These are phyloP conservation scores for Clathrus columnatus DNA, from an alignment of 768 basidiomycete species.

Conservation along the genomic window DNA sequence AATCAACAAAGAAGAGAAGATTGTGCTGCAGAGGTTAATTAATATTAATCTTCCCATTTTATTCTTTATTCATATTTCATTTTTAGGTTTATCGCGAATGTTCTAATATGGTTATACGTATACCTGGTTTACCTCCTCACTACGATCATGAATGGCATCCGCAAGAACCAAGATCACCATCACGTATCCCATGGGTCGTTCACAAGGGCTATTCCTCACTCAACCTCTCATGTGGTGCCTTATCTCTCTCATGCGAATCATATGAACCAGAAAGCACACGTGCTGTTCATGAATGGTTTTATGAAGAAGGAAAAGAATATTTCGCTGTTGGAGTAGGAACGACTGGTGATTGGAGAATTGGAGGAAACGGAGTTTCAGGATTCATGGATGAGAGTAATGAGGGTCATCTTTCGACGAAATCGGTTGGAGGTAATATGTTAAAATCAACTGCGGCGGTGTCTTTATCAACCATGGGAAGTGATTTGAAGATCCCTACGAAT, in stretches of 20 bases:
- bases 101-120: not conserved
- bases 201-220: constrained; percentile 7
- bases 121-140: constrained; percentile 7
- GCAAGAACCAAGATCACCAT: constrained; percentile 7
- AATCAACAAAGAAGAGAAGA: not conserved
- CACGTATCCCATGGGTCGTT: constrained; percentile 6
- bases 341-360: not conserved
- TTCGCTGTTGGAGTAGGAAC: constrained; percentile 1
- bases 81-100: constrained; percentile 1
- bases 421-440: constrained; percentile 2
- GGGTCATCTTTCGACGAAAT: constrained; percentile 3
- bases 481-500: no score
- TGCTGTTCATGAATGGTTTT: constrained; percentile 13
- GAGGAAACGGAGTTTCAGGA: not conserved
- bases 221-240: constrained; percentile 7
- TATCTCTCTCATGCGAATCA: constrained; percentile 12
- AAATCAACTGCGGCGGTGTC: no score
- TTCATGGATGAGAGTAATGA: not conserved
- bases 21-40: constrained; percentile 1
- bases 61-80: not conserved
- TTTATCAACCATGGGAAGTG: no score
- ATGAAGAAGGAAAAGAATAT: constrained; percentile 5
- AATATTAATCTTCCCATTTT: not conserved
- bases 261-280: constrained; percentile 14
- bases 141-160: constrained; percentile 10